Conservation (phyloP, 352 stramenopile species). For the Globisporangium ultimum region DNA sequence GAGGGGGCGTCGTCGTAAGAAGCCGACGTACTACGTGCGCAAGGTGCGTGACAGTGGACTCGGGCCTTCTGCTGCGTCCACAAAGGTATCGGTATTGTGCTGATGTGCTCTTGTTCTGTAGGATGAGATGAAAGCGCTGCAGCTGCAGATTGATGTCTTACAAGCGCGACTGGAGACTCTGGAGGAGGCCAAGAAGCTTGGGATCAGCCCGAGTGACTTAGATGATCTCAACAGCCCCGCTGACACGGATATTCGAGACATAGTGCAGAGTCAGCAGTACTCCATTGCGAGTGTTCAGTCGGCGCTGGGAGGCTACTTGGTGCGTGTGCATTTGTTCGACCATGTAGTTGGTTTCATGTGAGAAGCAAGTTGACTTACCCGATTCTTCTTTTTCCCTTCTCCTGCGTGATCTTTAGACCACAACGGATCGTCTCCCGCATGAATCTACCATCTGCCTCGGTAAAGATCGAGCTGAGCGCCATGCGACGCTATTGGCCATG, state of each 20-base stretch:
- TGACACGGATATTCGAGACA: neutral
- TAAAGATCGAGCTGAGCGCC: slow-evolving; percentile 17
- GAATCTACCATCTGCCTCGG: slow-evolving; percentile 19
- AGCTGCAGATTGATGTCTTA: slow-evolving; percentile 23
- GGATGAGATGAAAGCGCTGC: slow-evolving; percentile 38
- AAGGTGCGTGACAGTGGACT: neutral
- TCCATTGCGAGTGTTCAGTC: slow-evolving; percentile 5
- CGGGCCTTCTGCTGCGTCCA: too few species aligned
- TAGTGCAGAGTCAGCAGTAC: slow-evolving; percentile 1
- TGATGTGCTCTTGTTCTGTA: neutral
- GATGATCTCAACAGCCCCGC: neutral
- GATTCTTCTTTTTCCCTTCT: too few species aligned
- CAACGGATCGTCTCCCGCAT: neutral
- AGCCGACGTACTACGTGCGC: slow-evolving; percentile 9
- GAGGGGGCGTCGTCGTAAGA: neutral
- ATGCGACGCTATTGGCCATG: slow-evolving; percentile 24
- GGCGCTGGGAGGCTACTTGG: slow-evolving; percentile 1
- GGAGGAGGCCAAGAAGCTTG: slow-evolving; percentile 20
- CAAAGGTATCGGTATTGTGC: neutral
- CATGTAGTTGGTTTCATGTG: neutral
- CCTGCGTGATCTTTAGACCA: too few species aligned
- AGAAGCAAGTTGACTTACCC: too few species aligned
- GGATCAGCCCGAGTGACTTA: neutral
- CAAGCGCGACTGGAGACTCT: slow-evolving; percentile 22
- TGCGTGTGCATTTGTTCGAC: neutral